A percentile compares a stretch with the other conserved stretches of the same genome.
These are phyloP conservation scores for Penicillium riverlandense DNA, from an alignment of 495 filamentous ascomycete genomes.

Conservation along the genomic window DNA sequence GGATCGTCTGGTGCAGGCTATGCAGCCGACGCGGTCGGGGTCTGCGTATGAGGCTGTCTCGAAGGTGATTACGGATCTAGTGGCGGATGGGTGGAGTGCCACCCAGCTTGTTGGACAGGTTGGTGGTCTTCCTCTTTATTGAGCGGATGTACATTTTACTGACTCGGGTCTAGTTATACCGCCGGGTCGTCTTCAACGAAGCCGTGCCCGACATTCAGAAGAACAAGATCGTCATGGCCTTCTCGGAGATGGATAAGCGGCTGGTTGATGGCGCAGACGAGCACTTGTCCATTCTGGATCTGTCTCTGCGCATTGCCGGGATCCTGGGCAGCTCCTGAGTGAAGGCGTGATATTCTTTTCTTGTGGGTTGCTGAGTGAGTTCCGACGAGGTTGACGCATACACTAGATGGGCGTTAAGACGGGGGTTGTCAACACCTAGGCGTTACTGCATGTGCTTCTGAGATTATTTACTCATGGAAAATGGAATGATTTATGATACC, in stretches of 20 bases:
- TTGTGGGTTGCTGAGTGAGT: background rate
- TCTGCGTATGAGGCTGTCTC: slow-evolving; percentile 68
- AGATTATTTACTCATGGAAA: background rate
- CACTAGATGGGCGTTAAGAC: background rate
- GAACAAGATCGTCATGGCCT: slow-evolving; percentile 80
- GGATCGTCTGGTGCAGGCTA: slow-evolving; percentile 61
- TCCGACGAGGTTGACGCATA: background rate
- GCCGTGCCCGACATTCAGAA: slow-evolving; percentile 75
- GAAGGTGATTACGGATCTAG: slow-evolving; percentile 75
- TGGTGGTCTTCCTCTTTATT: slow-evolving; percentile 12
- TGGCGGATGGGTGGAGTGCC: slow-evolving; percentile 98
- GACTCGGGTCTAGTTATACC: slow-evolving; percentile 59
- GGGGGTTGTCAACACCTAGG: background rate
- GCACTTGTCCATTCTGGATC: slow-evolving; percentile 81
- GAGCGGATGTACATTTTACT: background rate
- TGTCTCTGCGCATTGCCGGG: slow-evolving; percentile 70
- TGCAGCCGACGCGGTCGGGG: slow-evolving; percentile 61
- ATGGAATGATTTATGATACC: background rate
- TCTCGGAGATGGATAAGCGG: slow-evolving; percentile 90
- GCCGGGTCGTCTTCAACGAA: slow-evolving; percentile 76
- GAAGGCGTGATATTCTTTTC: background rate
- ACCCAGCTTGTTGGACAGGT: slow-evolving; percentile 77
- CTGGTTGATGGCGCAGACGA: slow-evolving; percentile 97
- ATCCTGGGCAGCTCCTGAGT: slow-evolving; percentile 47
- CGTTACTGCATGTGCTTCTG: background rate